phyloP scores from a whole-genome alignment of 2,329 filamentous ascomycete species.

The Hymenoscyphus scutula region DNA sequence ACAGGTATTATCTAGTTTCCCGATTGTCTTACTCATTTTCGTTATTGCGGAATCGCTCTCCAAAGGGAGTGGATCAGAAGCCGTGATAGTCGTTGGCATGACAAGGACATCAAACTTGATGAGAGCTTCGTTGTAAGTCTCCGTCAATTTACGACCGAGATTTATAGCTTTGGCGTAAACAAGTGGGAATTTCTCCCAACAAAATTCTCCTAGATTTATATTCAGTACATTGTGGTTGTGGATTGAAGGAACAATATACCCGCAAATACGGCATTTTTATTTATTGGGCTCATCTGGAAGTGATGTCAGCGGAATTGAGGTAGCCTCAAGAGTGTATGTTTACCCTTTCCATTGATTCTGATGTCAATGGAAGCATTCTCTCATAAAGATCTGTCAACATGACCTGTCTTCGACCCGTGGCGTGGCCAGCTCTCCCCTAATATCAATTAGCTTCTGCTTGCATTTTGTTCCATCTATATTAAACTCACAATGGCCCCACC shows the following conservation, averaged over 20 bases:
- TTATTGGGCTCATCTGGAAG: constrained; percentile 20
- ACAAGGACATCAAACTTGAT: constrained; percentile 44
- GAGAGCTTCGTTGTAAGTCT: constrained; percentile 45
- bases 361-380: constrained; percentile 22
- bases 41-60: constrained; percentile 38
- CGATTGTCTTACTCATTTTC: constrained; percentile 50
- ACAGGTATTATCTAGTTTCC: constrained; percentile 54
- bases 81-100: constrained; percentile 48
- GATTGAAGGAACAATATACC: background rate
- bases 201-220: constrained; percentile 16
- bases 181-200: constrained; percentile 40
- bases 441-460: background rate
- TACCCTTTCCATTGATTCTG: constrained; percentile 22
- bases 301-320: background rate
- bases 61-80: constrained; percentile 43
- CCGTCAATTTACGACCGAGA: constrained; percentile 44
- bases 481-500: constrained; percentile 20
- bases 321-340: background rate
- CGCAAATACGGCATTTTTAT: constrained; percentile 20
- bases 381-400: constrained; percentile 27
- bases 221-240: background rate
- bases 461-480: no score
- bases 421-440: constrained; percentile 19
- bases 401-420: constrained; percentile 23
- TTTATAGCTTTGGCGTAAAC: constrained; percentile 49